Evolutionary conservation across 192 early-diverging fungal species (phyloP), one percentile per base, ranked within the genome.

Genomic region (Globomyces pollinis-pini): DNA sequence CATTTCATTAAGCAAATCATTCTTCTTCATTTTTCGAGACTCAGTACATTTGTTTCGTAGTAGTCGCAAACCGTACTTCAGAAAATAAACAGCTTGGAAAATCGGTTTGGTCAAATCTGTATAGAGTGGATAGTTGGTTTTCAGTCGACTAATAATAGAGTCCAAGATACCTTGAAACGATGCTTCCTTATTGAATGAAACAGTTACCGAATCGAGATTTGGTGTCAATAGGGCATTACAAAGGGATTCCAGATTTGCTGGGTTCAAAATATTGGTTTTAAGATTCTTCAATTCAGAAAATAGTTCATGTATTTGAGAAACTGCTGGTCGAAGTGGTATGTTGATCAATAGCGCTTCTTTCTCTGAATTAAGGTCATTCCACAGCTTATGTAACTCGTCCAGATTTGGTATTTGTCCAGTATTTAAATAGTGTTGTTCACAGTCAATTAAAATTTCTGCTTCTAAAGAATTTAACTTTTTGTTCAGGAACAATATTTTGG

Each of bases 81-180:
- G 61, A 57, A 89, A 84, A 58, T 85, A 80, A 1, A 92, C 64
- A 9, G 83, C 76, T n/a, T 85, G 64, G 24, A 77, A 63, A 23
- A 88, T 28, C 2, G 88, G 88, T 18, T 87, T 83, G 0, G 87
- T 58, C 42, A 93, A 73, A 71, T 93, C 91, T 16, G 73, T 69
- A 65, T 90, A 93, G 11, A 79, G 60, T 1, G 80, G 79, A 67
- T 86, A 93, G 58, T 18, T 43, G 41, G 67, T 53, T 26, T 78
- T 67, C 28, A 88, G 64, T 18, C 84, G 65, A 41, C 77, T 70
- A 42, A 88, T 73, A 50, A 87, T 85, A 16, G 87, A 74, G 1
- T 66, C 57, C 2, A 86, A 71, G 43, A 82, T 86, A 34, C 78
- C 81, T 64, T 93, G 91, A 45, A 91, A 70, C 38, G 83, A 62